Percentiles rank a stretch among this genome's conserved stretches.
These are phyloP conservation scores for Aegilops speltoides DNA, from an alignment of 176 grass and related monocot species.

Conservation along the genomic window DNA sequence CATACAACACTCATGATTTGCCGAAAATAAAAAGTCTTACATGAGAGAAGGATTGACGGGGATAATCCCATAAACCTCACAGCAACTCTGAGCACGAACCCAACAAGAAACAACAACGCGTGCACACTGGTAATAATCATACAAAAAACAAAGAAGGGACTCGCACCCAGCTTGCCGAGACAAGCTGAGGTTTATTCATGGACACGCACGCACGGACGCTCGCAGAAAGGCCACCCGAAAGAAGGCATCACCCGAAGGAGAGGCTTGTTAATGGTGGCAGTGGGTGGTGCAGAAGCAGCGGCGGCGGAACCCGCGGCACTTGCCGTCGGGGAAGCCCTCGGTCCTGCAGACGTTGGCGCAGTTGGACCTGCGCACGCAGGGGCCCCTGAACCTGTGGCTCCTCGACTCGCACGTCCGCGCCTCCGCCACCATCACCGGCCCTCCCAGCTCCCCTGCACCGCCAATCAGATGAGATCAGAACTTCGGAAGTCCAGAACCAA, in stretches of 20 bases:
- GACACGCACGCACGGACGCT: too few relatives aligned
- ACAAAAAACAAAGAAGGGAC: too few relatives aligned
- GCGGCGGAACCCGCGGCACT: constrained; percentile 59
- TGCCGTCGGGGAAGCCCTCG: constrained; percentile 70
- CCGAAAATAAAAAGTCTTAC: background rate
- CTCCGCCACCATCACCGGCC: constrained; percentile 51
- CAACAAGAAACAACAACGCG: background rate
- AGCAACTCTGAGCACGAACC: background rate
- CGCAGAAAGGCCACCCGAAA: background rate
- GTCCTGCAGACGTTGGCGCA: constrained; percentile 72
- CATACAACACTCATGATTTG: background rate
- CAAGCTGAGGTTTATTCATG: background rate
- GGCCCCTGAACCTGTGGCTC: constrained; percentile 67
- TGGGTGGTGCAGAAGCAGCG: constrained; percentile 66
- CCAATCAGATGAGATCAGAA: too few relatives aligned
- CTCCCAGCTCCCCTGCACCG: constrained; percentile 32
- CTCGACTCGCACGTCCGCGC: constrained; percentile 62
- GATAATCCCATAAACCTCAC: background rate
- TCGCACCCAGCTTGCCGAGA: background rate
- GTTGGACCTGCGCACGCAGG: constrained; percentile 53
- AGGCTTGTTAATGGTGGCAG: constrained; percentile 16
- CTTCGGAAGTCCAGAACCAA: background rate
- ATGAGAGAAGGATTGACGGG: background rate
- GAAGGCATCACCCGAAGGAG: background rate
- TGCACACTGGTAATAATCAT: background rate